Evolutionary conservation across 805 yeast species (phyloP).

Genomic region (Metschnikowia koreensis): DNA sequence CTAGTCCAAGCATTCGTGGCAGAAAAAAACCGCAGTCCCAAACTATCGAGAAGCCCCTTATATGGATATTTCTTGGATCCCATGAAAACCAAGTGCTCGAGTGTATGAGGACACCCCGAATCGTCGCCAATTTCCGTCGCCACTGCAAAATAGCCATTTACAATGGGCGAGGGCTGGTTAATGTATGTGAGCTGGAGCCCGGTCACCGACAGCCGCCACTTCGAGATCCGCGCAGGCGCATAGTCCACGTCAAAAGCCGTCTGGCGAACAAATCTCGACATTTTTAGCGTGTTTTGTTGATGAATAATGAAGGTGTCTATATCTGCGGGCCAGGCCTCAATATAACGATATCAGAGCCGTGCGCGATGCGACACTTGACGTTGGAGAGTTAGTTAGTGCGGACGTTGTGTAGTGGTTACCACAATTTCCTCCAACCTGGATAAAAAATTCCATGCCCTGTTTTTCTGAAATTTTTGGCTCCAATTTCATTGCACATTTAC

Average conservation of each 20-base stretch:
- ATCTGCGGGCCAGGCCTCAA: too few species aligned
- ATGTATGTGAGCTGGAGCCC: constrained; percentile 80
- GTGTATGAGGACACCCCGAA: constrained; percentile 91
- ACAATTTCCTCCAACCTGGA: too few species aligned
- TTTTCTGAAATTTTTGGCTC: too few species aligned
- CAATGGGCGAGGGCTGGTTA: constrained; percentile 79
- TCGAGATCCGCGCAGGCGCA: constrained; percentile 67
- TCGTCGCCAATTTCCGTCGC: constrained; percentile 89
- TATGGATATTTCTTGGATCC: constrained; percentile 88
- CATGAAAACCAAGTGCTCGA: constrained; percentile 93
- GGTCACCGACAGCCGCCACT: constrained; percentile 77
- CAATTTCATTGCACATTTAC: too few species aligned
- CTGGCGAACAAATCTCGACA: constrained; percentile 28
- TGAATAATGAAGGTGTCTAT: too few species aligned
- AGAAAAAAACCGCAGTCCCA: constrained; percentile 82
- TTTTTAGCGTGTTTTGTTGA: background rate
- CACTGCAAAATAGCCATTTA: constrained; percentile 92
- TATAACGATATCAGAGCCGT: too few species aligned
- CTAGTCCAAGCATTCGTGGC: constrained; percentile 96
- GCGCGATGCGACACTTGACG: too few species aligned
- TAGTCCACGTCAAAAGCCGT: constrained; percentile 62
- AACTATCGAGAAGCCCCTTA: constrained; percentile 83
- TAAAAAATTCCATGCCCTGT: too few species aligned
- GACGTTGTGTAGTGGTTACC: too few species aligned
- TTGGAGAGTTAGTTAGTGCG: too few species aligned